A percentile compares a stretch with the other conserved stretches of the same genome.
Conservation (phyloP, 176 grass and related monocot genomes). For the Bolboschoenus planiculmis region DNA sequence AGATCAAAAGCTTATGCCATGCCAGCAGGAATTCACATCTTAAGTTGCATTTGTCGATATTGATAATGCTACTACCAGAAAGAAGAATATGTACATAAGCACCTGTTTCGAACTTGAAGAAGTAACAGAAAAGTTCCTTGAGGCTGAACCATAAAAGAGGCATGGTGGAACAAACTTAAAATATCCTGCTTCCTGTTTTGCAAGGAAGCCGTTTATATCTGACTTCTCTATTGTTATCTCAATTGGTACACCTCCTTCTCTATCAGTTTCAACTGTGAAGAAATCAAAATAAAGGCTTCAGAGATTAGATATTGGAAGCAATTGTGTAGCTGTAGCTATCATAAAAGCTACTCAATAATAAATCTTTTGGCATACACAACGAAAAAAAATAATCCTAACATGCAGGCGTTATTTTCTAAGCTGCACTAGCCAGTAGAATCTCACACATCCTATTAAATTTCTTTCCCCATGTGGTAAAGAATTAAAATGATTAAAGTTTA, state of each 20-base stretch:
- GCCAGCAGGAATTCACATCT: background rate
- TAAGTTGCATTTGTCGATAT: background rate
- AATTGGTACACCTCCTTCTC: conserved; percentile 53
- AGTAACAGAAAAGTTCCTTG: background rate
- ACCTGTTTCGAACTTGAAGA: background rate
- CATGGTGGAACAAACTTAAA: conserved; percentile 48
- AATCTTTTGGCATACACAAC: background rate
- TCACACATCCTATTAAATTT: background rate
- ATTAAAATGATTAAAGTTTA: conserved; percentile 7
- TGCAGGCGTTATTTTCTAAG: background rate
- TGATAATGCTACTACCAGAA: background rate
- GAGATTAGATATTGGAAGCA: background rate
- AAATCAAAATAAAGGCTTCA: conserved; percentile 1
- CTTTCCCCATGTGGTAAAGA: background rate
- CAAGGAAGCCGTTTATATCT: conserved; percentile 40
- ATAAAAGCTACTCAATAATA: background rate
- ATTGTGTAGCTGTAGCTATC: background rate
- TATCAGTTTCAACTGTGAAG: conserved; percentile 66
- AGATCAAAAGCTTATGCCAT: background rate
- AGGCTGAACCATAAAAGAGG: conserved; percentile 25
- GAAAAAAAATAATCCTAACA: background rate
- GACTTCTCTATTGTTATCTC: conserved; percentile 50
- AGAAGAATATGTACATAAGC: background rate
- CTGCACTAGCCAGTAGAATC: background rate
- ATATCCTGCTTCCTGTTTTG: conserved; percentile 27